Percentiles rank a stretch among this genome's conserved stretches.
Conservation (phyloP, 441 rosid species). For the Flueggea neowawraea region DNA sequence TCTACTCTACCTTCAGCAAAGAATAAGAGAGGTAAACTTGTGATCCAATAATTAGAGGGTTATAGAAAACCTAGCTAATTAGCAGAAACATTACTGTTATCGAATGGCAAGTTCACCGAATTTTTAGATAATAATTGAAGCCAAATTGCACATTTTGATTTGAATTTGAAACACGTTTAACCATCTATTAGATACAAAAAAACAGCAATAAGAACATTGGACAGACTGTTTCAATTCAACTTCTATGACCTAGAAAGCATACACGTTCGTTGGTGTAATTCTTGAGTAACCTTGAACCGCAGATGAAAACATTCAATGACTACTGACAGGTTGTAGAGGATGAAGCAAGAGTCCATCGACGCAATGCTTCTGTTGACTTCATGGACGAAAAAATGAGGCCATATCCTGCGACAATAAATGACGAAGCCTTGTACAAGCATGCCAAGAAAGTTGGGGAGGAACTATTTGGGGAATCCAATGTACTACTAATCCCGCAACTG, state of each 20-base stretch:
- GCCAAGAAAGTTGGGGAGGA: conserved; percentile 21
- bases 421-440: conserved; percentile 24
- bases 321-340: conserved; percentile 19
- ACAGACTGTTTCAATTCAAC: too few relatives aligned
- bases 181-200: too few relatives aligned
- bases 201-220: too few relatives aligned
- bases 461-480: conserved; percentile 25
- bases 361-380: conserved; percentile 32
- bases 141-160: too few relatives aligned
- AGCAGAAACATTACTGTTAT: not conserved
- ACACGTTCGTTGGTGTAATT: not conserved
- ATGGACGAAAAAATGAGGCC: conserved; percentile 21
- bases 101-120: too few relatives aligned
- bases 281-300: not conserved
- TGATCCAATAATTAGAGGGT: not conserved
- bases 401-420: conserved; percentile 28
- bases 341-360: conserved; percentile 27
- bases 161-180: too few relatives aligned
- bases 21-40: conserved; percentile 37
- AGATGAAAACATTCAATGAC: not conserved
- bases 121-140: too few relatives aligned
- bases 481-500: conserved; percentile 8
- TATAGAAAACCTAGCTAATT: not conserved
- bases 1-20: conserved; percentile 29
- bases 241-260: not conserved